A percentile compares a stretch with the other conserved stretches of the same genome.
phyloP scores from a whole-genome alignment of 306 rosid genomes.

The Glycine soja region DNA sequence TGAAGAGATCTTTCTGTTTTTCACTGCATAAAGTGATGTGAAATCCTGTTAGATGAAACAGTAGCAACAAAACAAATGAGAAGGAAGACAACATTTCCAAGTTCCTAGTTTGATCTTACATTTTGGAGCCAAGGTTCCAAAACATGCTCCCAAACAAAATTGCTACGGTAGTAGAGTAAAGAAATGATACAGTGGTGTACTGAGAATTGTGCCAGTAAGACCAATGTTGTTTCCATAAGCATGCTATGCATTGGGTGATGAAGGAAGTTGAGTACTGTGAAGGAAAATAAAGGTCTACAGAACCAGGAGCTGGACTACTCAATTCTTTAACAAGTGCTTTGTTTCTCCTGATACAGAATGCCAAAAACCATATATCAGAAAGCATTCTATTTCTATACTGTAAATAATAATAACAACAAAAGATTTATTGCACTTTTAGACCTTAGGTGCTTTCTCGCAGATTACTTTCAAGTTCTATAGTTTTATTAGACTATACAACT shows the following conservation, averaged over 20 bases:
- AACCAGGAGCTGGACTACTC: constrained; percentile 65
- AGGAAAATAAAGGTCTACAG: constrained; percentile 73
- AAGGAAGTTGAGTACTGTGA: constrained; percentile 69
- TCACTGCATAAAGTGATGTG: constrained; percentile 41
- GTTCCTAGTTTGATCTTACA: constrained; percentile 50
- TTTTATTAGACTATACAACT: background rate
- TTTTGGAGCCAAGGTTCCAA: constrained; percentile 72
- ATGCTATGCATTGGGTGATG: constrained; percentile 63
- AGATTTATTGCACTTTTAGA: background rate
- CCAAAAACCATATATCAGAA: constrained; percentile 18
- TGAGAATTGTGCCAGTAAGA: constrained; percentile 71
- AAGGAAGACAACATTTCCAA: constrained; percentile 24
- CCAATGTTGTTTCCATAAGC: constrained; percentile 71
- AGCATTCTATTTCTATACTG: background rate
- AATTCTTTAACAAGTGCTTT: constrained; percentile 64
- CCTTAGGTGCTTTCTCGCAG: background rate
- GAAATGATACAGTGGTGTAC: constrained; percentile 59
- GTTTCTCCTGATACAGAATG: constrained; percentile 61
- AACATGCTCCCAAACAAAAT: constrained; percentile 65
- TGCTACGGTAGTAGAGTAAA: constrained; percentile 51
- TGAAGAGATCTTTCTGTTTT: constrained; percentile 56
- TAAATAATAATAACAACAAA: background rate
- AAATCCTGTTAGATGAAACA: constrained; percentile 26
- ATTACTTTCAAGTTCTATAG: background rate
- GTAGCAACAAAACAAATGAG: constrained; percentile 15